These are phyloP conservation scores for Chimonanthus praecox DNA, from an alignment of 164 flowering plant genomes.

Conservation along the genomic window DNA sequence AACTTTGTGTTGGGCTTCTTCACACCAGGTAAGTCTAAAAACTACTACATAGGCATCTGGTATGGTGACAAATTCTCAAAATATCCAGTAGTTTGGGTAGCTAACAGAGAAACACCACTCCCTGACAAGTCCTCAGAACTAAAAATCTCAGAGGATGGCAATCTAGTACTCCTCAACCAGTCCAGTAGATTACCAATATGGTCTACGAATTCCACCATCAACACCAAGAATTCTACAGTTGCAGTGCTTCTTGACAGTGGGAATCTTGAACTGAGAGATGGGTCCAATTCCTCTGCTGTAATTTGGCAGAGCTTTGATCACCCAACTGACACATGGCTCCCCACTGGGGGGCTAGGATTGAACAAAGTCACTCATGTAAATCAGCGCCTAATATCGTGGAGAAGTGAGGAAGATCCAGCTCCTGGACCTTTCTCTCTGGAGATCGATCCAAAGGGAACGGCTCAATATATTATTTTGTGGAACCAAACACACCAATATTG, in stretches of 20 bases:
- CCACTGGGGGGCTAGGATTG: constrained; percentile 11
- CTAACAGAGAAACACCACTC: constrained; percentile 19
- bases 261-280: constrained; percentile 24
- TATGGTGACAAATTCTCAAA: constrained; percentile 6
- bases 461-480: constrained; percentile 9
- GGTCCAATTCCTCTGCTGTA: constrained; percentile 5
- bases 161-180: constrained; percentile 10
- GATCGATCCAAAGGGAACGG: constrained; percentile 5
- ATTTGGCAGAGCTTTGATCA: constrained; percentile 18
- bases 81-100: constrained; percentile 16
- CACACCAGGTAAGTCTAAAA: constrained; percentile 10
- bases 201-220: constrained; percentile 10
- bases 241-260: constrained; percentile 19
- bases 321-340: constrained; percentile 18
- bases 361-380: constrained; percentile 5
- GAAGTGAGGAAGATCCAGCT: constrained; percentile 16
- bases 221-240: constrained; percentile 1
- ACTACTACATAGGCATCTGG: constrained; percentile 19
- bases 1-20: constrained; percentile 15
- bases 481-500: constrained; percentile 11
- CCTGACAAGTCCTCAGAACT: constrained; percentile 4
- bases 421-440: constrained; percentile 14
- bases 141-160: constrained; percentile 17
- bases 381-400: constrained; percentile 14
- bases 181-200: constrained; percentile 3